Evolutionary conservation across 441 rosid species (phyloP).

Genomic region (Jatropha podagrica): DNA sequence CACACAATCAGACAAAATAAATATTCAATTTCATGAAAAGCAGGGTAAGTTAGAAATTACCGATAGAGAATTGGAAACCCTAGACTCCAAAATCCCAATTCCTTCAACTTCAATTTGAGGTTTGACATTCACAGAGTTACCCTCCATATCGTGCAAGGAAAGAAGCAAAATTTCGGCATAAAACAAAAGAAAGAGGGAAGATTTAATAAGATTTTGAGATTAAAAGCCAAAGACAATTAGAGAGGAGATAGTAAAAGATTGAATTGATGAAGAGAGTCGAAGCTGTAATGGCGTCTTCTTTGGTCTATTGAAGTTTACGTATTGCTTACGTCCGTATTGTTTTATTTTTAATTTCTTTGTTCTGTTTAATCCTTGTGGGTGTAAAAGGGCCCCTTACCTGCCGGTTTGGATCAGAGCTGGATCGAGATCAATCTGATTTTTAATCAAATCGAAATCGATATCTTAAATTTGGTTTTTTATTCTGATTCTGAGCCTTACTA

Average conservation of each 20-base stretch:
- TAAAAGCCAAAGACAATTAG: not conserved
- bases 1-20: not conserved
- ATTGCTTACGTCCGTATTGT: not conserved
- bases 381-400: too few relatives aligned
- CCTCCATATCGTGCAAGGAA: constrained; percentile 28
- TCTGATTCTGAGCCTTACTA: too few relatives aligned
- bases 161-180: constrained; percentile 3
- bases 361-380: too few relatives aligned
- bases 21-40: not conserved
- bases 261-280: not conserved
- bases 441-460: too few relatives aligned
- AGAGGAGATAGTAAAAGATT: not conserved
- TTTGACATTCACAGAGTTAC: constrained; percentile 10
- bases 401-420: too few relatives aligned
- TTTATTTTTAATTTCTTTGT: not conserved
- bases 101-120: constrained; percentile 2
- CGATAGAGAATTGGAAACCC: constrained; percentile 26
- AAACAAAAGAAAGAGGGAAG: not conserved
- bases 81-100: constrained; percentile 23
- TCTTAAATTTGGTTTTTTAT: too few relatives aligned
- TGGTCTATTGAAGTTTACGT: not conserved
- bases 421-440: too few relatives aligned
- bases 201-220: not conserved
- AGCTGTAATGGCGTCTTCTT: not conserved
- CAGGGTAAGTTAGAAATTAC: constrained; percentile 11